Evolutionary conservation across 208 protist species (phyloP).

Genomic region (Acanthamoeba sp.): DNA sequence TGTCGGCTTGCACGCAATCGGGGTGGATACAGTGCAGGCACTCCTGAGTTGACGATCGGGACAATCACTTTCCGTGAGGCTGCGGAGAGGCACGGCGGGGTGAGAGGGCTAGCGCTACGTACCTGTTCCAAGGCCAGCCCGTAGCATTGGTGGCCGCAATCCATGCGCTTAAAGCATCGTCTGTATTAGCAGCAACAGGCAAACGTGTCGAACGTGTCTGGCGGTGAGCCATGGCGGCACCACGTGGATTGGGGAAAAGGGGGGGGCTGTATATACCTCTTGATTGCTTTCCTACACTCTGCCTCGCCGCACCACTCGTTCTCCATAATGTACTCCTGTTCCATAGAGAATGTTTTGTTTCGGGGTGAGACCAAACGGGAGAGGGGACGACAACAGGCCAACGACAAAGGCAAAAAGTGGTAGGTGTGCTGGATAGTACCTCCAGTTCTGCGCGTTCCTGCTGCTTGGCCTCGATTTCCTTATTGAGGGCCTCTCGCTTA

Average conservation of each 20-base stretch:
- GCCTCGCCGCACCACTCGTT: constrained; percentile 1
- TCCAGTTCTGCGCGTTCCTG: not conserved
- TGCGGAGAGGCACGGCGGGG: not conserved
- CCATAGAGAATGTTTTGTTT: not conserved
- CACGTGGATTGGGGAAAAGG: too few relatives aligned
- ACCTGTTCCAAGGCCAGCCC: not conserved
- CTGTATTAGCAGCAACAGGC: not conserved
- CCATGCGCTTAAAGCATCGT: not conserved
- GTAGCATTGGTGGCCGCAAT: constrained; percentile 1
- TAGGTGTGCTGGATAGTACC: not conserved
- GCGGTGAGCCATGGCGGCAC: too few relatives aligned
- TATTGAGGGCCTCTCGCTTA: not conserved
- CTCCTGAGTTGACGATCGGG: not conserved
- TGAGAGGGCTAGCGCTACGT: not conserved
- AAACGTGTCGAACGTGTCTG: too few relatives aligned
- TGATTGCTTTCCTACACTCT: not conserved
- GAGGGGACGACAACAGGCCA: too few relatives aligned
- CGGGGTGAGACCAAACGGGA: too few relatives aligned
- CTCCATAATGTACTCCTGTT: not conserved
- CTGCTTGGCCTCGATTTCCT: not conserved
- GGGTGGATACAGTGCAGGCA: constrained; percentile 43
- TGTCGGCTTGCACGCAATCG: not conserved
- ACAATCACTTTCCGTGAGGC: not conserved
- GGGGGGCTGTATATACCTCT: not conserved
- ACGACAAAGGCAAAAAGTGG: not conserved